These are phyloP conservation scores for Dioscorea zingiberensis DNA, from an alignment of 106 monocot genomes.

Conservation along the genomic window DNA sequence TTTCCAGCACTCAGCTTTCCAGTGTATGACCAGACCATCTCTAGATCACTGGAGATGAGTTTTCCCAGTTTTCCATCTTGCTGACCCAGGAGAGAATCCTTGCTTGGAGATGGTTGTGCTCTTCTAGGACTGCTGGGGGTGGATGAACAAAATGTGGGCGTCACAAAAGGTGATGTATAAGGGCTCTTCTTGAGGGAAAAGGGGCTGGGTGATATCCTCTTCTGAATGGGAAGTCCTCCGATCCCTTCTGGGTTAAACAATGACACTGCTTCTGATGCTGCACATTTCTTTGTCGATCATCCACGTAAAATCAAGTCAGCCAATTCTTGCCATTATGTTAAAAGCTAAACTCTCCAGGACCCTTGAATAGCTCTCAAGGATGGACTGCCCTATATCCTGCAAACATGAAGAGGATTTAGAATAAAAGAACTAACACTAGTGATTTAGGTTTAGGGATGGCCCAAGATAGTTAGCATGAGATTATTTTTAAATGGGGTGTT, in stretches of 20 bases:
- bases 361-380: constrained; percentile 92
- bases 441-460: background rate
- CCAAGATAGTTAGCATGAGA: background rate
- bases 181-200: constrained; percentile 79
- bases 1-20: constrained; percentile 50
- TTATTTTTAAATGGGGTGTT: too few species aligned
- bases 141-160: constrained; percentile 60
- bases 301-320: constrained; percentile 87
- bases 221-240: constrained; percentile 76
- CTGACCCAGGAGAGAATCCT: constrained; percentile 1
- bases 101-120: constrained; percentile 17
- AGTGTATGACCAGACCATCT: constrained; percentile 49
- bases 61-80: constrained; percentile 32
- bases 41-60: constrained; percentile 25
- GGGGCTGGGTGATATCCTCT: constrained; percentile 86
- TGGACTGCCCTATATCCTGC: constrained; percentile 93
- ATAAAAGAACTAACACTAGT: too few species aligned
- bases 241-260: constrained; percentile 56
- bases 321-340: constrained; percentile 94
- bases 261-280: constrained; percentile 30
- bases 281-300: constrained; percentile 67
- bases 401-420: constrained; percentile 9
- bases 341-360: constrained; percentile 96
- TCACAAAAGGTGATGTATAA: constrained; percentile 72
- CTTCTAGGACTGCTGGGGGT: constrained; percentile 74